Evolutionary conservation across 257 asterid genomes (phyloP).

Genomic region (Nicotiana undulata): DNA sequence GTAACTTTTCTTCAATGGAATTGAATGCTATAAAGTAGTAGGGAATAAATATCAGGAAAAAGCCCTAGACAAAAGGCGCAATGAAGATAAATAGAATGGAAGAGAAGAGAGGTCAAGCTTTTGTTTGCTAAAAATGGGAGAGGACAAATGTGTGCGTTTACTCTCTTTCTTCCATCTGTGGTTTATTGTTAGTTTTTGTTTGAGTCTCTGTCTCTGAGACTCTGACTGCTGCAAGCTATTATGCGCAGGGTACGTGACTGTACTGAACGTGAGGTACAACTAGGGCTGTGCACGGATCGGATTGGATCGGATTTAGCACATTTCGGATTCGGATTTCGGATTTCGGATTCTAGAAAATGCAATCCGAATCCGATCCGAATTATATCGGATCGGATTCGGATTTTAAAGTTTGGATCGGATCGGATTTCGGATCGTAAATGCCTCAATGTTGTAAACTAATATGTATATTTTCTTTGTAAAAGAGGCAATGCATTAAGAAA

Average conservation of each 20-base stretch:
- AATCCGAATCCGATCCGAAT: too few relatives aligned
- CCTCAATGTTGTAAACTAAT: too few relatives aligned
- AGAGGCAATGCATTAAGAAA: too few relatives aligned
- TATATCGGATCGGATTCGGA: too few relatives aligned
- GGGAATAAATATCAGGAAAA: neutral
- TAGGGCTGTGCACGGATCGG: too few relatives aligned
- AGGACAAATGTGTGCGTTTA: neutral
- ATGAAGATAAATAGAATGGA: neutral
- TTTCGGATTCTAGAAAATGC: too few relatives aligned
- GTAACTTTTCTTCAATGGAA: neutral
- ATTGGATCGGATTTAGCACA: too few relatives aligned
- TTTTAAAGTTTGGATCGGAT: too few relatives aligned
- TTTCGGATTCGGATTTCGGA: too few relatives aligned
- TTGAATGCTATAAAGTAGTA: neutral
- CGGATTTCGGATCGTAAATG: too few relatives aligned
- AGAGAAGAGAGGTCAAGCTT: neutral
- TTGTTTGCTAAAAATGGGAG: conserved; percentile 16
- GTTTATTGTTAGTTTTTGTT: neutral
- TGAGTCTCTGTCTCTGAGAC: neutral
- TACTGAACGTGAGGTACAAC: neutral
- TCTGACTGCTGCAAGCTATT: neutral
- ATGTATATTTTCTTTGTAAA: too few relatives aligned
- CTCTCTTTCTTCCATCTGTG: conserved; percentile 12
- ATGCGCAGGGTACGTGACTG: neutral
- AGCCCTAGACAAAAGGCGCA: neutral